Base-by-base conservation (phyloP, 805 yeast genomes). In the Wickerhamomyces bovis region DNA sequence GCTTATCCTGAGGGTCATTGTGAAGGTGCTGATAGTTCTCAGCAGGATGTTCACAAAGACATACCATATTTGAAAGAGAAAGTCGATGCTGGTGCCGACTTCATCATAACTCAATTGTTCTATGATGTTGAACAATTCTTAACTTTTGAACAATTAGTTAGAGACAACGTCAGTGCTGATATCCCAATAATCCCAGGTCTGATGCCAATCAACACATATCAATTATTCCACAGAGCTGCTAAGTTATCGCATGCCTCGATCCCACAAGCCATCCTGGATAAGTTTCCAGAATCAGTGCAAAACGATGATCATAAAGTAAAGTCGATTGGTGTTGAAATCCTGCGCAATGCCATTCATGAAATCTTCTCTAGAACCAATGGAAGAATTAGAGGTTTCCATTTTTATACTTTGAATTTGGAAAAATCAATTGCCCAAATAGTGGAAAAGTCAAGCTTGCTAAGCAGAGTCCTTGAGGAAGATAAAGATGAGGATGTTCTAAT, bases 1-100 rank as follows among this genome's bases (percentile, higher is more conserved):
- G 97, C 95, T 1, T 92, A 92, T 64, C 97, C 99, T 9, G 99
- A 92, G 63, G 99, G 99, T 18, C 97, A 92, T 66, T 89, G 88
- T 31, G 96, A 90, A 55, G 92, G 95, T 13, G 75, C 89, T 1
- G 87, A 83, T 55, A 73, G 68, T 41, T 66, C 78, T 9, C 73
- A 72, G 31, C 96, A 89, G 63, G 77, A 80, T 56, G 80, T 83
- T 1, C 61, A 63, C 20, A 75, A 75, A 41, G 99, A 92, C 64
- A 59, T 92, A 41, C 92, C 94, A 7, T 85, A 75, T 57, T 73
- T 94, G 62, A 88, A 87, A 65, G 89, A 88, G 59, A 94, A 94
- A 61, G 82, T 89, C 53, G 97, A 94, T 55, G 89, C 85, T 2
- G 99, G 99, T 20, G 99, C 96, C 5, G 85, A 85, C 57, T 92